Evolutionary conservation across 2,329 filamentous ascomycete genomes (phyloP).

Genomic region (Penicillium sp.): DNA sequence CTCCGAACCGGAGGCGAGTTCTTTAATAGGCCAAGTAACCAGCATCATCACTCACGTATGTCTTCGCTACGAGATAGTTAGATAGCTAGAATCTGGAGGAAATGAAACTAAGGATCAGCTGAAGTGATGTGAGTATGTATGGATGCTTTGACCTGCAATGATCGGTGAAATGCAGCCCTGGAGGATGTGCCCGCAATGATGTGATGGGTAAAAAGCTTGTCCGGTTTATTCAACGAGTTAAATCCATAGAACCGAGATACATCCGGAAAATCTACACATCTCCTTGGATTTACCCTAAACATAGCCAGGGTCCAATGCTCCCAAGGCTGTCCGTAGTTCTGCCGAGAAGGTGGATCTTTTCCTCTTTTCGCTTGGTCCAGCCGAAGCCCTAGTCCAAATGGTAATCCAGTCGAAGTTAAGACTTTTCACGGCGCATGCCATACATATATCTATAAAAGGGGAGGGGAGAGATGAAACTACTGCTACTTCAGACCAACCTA

Average conservation of each 20-base stretch:
- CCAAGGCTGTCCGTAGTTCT: conserved; percentile 19
- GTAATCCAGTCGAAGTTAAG: conserved; percentile 13
- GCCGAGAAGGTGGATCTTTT: conserved; percentile 16
- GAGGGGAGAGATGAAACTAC: not conserved
- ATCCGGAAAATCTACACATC: not conserved
- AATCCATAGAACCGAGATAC: not conserved
- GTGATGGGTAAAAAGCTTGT: conserved; percentile 12
- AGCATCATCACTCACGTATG: conserved; percentile 30
- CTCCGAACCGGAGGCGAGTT: conserved; percentile 18
- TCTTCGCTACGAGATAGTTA: conserved; percentile 1
- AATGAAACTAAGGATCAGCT: not conserved
- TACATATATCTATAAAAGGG: not conserved
- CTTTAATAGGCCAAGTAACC: conserved; percentile 15
- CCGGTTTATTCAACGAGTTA: conserved; percentile 1
- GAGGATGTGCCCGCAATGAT: not conserved
- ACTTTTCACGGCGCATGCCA: not conserved
- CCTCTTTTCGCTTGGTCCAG: conserved; percentile 17
- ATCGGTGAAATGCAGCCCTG: not conserved
- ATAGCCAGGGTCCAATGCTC: conserved; percentile 9
- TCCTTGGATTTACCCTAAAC: not conserved
- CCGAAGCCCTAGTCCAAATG: conserved; percentile 25
- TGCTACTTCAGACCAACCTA: not conserved
- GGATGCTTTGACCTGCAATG: not conserved
- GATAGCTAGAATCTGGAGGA: not conserved
- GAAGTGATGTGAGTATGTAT: no score